Evolutionary conservation across 2,329 filamentous ascomycete species (phyloP).

Genomic region (Metarhizium robertsii): DNA sequence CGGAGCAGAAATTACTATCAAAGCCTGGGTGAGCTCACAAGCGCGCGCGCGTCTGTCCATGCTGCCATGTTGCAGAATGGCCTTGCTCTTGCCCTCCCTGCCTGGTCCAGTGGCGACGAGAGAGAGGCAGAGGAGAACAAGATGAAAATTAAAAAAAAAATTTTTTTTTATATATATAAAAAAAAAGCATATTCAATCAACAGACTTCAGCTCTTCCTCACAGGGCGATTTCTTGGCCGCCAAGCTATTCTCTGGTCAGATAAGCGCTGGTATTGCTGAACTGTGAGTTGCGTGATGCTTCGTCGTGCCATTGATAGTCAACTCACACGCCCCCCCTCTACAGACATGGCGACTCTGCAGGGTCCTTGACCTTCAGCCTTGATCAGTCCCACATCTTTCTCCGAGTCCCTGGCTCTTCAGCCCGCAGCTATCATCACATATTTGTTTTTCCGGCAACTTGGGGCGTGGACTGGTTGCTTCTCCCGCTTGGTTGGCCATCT

Average conservation of each 20-base stretch:
- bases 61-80: too few species aligned
- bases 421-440: background rate
- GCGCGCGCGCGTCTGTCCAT: too few species aligned
- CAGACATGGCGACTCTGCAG: background rate
- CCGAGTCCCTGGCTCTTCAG: background rate
- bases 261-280: background rate
- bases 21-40: background rate
- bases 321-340: background rate
- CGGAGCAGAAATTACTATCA: too few species aligned
- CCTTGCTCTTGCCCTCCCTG: too few species aligned
- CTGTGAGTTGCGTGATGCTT: background rate
- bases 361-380: background rate
- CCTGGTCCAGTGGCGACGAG: too few species aligned
- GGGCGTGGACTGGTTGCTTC: background rate
- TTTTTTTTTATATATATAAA: too few species aligned
- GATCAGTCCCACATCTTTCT: background rate
- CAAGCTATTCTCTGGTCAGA: background rate
- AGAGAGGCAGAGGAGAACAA: too few species aligned
- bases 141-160: too few species aligned
- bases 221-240: too few species aligned
- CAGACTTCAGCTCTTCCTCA: too few species aligned
- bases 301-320: too few species aligned
- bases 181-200: too few species aligned
- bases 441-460: background rate
- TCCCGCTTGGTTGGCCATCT: background rate